These are phyloP conservation scores for Colletotrichum sp. DNA, from an alignment of 2,329 filamentous ascomycete species.

Conservation along the genomic window DNA sequence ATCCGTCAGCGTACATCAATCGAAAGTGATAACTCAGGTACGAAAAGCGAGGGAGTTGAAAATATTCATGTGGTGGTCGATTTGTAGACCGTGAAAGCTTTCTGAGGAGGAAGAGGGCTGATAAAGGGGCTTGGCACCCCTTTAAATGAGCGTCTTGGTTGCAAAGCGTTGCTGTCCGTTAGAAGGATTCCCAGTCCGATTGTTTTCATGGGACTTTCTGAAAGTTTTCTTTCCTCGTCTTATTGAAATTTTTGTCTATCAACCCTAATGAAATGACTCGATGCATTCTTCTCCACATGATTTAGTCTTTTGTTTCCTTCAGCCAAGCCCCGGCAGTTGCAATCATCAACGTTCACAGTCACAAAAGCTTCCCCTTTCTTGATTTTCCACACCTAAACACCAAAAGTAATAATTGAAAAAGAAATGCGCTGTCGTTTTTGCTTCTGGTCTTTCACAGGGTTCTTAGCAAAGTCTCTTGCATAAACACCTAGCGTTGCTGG, in stretches of 20 bases:
- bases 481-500: not conserved
- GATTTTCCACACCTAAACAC: not conserved
- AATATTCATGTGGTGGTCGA: not conserved
- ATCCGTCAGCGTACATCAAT: not conserved
- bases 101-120: not conserved
- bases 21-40: not conserved
- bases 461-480: not conserved
- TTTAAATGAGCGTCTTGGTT: not conserved
- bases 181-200: not conserved
- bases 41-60: not conserved
- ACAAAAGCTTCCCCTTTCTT: not conserved
- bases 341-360: not conserved
- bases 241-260: not conserved
- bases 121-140: not conserved
- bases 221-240: not conserved
- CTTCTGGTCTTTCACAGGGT: not conserved
- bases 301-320: not conserved
- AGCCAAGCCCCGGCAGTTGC: not conserved
- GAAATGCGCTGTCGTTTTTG: not conserved
- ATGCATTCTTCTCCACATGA: not conserved
- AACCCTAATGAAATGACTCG: not conserved
- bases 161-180: not conserved
- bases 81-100: not conserved
- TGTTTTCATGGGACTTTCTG: not conserved
- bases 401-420: not conserved